Evolutionary conservation across 2,329 filamentous ascomycete species (phyloP).

Genomic region (Monilinia aucupariae): DNA sequence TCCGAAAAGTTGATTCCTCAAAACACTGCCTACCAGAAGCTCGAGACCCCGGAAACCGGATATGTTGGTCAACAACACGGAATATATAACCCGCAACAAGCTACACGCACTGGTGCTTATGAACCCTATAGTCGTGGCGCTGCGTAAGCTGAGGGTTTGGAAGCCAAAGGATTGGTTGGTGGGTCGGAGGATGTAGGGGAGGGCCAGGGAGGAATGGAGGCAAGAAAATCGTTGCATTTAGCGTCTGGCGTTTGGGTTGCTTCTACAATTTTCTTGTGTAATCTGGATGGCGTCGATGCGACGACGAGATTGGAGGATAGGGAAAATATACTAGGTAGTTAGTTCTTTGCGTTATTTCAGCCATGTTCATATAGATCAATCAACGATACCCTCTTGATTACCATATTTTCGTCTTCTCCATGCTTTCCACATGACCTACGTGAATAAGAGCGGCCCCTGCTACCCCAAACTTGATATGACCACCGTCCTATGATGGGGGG

Average conservation of each 20-base stretch:
- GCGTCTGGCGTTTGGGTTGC: conserved; percentile 16
- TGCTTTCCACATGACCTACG: too few relatives aligned
- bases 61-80: conserved; percentile 36
- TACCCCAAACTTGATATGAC: too few relatives aligned
- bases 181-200: background rate
- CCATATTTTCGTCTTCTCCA: background rate
- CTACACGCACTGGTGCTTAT: conserved; percentile 47
- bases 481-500: too few relatives aligned
- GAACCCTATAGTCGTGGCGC: conserved; percentile 57
- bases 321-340: background rate
- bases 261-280: conserved; percentile 4
- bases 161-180: background rate
- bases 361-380: background rate
- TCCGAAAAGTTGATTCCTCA: conserved; percentile 31
- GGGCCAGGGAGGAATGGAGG: background rate
- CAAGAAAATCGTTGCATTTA: conserved; percentile 13
- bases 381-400: conserved; percentile 3
- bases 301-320: background rate
- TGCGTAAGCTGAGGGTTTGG: conserved; percentile 37
- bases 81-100: conserved; percentile 39
- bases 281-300: background rate
- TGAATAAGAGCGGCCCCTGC: too few relatives aligned
- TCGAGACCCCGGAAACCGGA: conserved; percentile 37
- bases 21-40: conserved; percentile 41
- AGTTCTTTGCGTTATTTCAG: background rate